Evolutionary conservation across 1,284 basidiomycete genomes (phyloP).

Genomic region (Ceratobasidium sp.): DNA sequence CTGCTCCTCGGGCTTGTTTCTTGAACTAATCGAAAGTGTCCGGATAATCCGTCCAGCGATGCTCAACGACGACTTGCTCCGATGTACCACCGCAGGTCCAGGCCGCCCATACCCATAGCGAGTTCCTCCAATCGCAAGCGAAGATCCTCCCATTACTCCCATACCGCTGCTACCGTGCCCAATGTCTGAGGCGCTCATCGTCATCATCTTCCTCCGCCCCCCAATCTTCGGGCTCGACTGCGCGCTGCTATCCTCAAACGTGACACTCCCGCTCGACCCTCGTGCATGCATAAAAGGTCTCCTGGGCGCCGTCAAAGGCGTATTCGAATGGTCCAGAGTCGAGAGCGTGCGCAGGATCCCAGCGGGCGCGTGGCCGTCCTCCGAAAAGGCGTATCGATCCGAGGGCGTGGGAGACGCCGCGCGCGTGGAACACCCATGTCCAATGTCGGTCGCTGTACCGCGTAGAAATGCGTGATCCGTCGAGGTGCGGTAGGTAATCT

Average conservation of each 20-base stretch:
- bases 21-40: constrained; percentile 21
- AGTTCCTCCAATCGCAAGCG: not conserved
- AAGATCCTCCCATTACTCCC: no score
- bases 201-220: constrained; percentile 32
- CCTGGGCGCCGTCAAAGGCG: constrained; percentile 18
- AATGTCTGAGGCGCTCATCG: constrained; percentile 30
- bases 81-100: not conserved
- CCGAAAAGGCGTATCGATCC: constrained; percentile 32
- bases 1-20: not conserved
- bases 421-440: constrained; percentile 10
- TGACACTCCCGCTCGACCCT: constrained; percentile 33
- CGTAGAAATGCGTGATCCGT: constrained; percentile 11
- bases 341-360: constrained; percentile 32
- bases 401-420: constrained; percentile 21
- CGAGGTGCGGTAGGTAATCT: no score
- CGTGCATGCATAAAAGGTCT: constrained; percentile 30
- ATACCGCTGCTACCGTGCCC: constrained; percentile 4
- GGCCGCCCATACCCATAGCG: not conserved
- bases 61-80: constrained; percentile 37
- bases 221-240: constrained; percentile 32
- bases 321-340: constrained; percentile 10
- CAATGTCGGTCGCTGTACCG: constrained; percentile 19
- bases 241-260: constrained; percentile 37
- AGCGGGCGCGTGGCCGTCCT: not conserved
- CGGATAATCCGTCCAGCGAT: constrained; percentile 33